These are phyloP conservation scores for Pleurotus tuoliensis DNA, from an alignment of 768 basidiomycete species.

Conservation along the genomic window DNA sequence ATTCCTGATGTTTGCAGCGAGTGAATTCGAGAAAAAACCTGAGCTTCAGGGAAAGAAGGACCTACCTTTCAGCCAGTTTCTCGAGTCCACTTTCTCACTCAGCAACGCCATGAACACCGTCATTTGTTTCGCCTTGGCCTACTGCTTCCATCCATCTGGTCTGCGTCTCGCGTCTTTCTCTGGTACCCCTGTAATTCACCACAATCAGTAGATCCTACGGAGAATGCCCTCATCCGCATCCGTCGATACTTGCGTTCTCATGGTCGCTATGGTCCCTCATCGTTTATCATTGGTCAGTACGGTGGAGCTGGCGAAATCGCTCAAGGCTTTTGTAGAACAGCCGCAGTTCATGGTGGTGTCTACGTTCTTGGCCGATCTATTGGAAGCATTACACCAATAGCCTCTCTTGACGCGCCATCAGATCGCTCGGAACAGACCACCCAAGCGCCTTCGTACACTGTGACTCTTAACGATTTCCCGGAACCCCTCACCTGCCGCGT, in stretches of 20 bases:
- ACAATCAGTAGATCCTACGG: constrained; percentile 52
- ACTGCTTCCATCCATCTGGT: constrained; percentile 61
- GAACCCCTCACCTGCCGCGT: constrained; percentile 53
- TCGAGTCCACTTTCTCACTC: constrained; percentile 62
- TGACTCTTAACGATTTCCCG: constrained; percentile 57
- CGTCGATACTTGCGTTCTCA: constrained; percentile 71
- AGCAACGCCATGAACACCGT: constrained; percentile 51
- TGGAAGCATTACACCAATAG: constrained; percentile 16
- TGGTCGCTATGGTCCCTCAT: constrained; percentile 77
- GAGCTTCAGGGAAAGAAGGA: constrained; percentile 56
- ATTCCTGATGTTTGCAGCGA: constrained; percentile 77
- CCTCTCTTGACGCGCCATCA: neutral
- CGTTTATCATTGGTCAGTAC: constrained; percentile 93
- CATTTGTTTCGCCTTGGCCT: constrained; percentile 77
- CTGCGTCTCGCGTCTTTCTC: constrained; percentile 13
- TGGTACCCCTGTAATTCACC: constrained; percentile 4
- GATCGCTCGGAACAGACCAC: neutral
- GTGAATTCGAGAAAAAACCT: constrained; percentile 63
- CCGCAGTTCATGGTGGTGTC: constrained; percentile 75
- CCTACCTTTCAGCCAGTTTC: constrained; percentile 56
- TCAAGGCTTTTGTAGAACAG: constrained; percentile 85
- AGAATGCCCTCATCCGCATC: constrained; percentile 65
- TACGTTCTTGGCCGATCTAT: constrained; percentile 67
- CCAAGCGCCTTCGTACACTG: constrained; percentile 27
- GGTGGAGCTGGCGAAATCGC: constrained; percentile 90